Percentiles rank a stretch among this genome's conserved stretches.
Conservation (phyloP, 352 stramenopile genomes). For the Phytopythium kandeliae region DNA sequence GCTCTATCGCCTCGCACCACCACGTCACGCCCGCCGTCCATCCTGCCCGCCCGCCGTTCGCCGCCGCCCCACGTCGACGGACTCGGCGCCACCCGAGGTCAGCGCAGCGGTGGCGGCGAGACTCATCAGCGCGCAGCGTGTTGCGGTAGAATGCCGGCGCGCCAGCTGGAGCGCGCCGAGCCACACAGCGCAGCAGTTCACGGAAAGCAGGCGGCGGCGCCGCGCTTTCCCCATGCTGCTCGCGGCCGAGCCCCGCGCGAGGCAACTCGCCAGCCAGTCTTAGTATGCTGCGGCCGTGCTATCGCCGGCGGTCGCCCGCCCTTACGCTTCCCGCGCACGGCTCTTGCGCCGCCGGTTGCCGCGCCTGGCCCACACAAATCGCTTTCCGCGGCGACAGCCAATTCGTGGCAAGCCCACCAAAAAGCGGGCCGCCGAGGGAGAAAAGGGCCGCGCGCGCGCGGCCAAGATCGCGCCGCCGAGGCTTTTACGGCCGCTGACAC, state of each 20-base stretch:
- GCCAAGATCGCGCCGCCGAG: background rate
- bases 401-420: slow-evolving; percentile 13
- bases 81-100: too few species aligned
- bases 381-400: slow-evolving; percentile 22
- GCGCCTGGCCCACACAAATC: slow-evolving; percentile 12
- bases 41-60: too few species aligned
- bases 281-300: too few species aligned
- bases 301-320: too few species aligned
- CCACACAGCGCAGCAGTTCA: background rate
- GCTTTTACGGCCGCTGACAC: too few species aligned
- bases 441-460: background rate
- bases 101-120: too few species aligned
- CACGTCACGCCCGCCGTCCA: too few species aligned
- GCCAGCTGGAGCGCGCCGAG: background rate
- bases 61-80: too few species aligned
- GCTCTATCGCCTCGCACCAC: too few species aligned
- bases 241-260: too few species aligned
- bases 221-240: too few species aligned
- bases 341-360: background rate
- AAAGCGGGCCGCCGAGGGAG: background rate
- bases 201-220: background rate
- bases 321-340: background rate
- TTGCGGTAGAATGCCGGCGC: background rate
- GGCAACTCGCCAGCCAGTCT: too few species aligned
- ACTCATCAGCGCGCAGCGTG: background rate